Evolutionary conservation across 306 rosid genomes (phyloP), one percentile per base, ranked within the genome.

Genomic region (Leucaena leucocephala): DNA sequence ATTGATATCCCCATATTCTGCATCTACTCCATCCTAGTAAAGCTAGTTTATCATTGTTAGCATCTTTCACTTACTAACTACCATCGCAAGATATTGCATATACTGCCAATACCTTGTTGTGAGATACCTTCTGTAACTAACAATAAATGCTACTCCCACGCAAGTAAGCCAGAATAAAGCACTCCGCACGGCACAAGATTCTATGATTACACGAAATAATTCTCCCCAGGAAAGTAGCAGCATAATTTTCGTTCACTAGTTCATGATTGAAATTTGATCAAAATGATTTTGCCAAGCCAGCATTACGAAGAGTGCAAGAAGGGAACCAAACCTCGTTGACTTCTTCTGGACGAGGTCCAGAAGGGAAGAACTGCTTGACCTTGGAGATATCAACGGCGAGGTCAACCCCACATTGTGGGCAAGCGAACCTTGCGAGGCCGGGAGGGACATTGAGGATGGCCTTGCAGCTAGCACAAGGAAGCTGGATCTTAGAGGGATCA

Each of bases 401-500:
- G 86, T 91, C 97, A 88, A 85, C 92, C 17, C 83, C 71, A 57
- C 99, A 96, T 83, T 93, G 99, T 5, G 98, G 99, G 76, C 99
- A 96, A 59, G 83, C 48, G 80, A 96, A 96, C 77, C 94, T 80
- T 0, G 93, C 68, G 22, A 93, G 86, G 55, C 99, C 99, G 34
- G 93, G 97, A 61, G 99, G 99, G 21, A 96, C 99, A 81, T 96
- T 93, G 74, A 96, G 99, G 52, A 93, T 87, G 43, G 99, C 97
- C 86, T 90, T 93, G 67, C 99, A 96, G 34, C 86, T 82, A 45
- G 96, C 98, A 72, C 99, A 96, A 21, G 99, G 96, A 36, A 96
- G 90, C 87, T 96, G 99, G 89, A 96, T 90, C 97, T 96, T 96
- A 65, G 99, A 72, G 9, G 98, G 99, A 89, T 96, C 99, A 80